phyloP scores from a whole-genome alignment of 1,284 basidiomycete species.

The Blastosporella zonata region DNA sequence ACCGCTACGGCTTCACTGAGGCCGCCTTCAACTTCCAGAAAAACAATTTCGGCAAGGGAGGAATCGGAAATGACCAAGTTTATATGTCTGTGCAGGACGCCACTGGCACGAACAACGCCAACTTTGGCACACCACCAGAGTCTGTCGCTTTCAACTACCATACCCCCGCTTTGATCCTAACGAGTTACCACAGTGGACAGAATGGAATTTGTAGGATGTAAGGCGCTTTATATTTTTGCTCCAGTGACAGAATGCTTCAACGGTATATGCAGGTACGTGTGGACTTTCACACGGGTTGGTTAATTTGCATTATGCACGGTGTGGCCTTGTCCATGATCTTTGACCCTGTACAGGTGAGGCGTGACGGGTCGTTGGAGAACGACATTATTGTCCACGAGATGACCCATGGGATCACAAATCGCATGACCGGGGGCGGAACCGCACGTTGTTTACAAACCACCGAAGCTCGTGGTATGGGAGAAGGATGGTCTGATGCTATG shows the following conservation, averaged over 20 bases:
- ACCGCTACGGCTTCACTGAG: constrained; percentile 25
- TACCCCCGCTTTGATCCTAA: neutral
- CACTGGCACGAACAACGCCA: constrained; percentile 37
- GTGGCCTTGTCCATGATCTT: constrained; percentile 6
- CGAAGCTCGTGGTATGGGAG: constrained; percentile 47
- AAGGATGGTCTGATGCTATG: constrained; percentile 48
- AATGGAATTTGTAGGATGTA: constrained; percentile 8
- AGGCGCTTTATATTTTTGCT: neutral
- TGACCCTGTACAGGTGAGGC: constrained; percentile 21
- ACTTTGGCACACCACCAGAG: constrained; percentile 39
- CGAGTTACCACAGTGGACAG: constrained; percentile 2
- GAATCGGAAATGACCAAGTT: constrained; percentile 36
- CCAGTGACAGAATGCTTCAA: constrained; percentile 11
- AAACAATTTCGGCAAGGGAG: constrained; percentile 39
- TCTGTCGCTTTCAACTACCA: constrained; percentile 17
- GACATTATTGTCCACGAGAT: constrained; percentile 42
- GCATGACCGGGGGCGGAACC: constrained; percentile 45
- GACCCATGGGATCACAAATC: constrained; percentile 44
- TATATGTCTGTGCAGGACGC: constrained; percentile 39
- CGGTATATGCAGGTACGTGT: constrained; percentile 41
- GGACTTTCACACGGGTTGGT: constrained; percentile 32
- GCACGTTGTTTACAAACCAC: constrained; percentile 42
- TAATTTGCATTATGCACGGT: neutral
- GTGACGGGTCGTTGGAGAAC: constrained; percentile 43
- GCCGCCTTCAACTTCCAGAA: constrained; percentile 42